Evolutionary conservation across 192 early-diverging fungal species (phyloP), one percentile per base, ranked within the genome.

Genomic region (Helicostylum pulchrum): DNA sequence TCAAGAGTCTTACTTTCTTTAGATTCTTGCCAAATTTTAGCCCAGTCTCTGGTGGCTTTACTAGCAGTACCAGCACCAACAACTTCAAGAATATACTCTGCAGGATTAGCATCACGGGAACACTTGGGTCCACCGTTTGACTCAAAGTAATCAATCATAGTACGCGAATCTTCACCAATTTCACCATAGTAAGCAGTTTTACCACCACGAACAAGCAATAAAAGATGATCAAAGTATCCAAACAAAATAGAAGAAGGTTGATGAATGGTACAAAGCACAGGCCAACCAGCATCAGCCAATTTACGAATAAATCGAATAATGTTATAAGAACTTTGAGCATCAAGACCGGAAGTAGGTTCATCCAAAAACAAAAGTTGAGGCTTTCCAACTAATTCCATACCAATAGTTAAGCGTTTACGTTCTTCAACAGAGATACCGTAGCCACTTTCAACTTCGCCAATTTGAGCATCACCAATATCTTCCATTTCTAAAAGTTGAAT

Each of bases 61-160:
- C 83, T 79, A 52, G 85, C 83, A 47, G 68, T 73, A 56, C 84
- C 80, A 46, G 86, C 86, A 58, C 89, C 89, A 57, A 91, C 88
- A 26, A 85, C 87, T 65, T 94, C 88, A 31, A 94, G 65, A 48
- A 92, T 90, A 70, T 92, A 94, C 70, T 94, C 92, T 53, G 92
- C 92, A 23, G 89, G 89, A 66, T 94, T 92, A 31, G 80, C 90
- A 7, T 68, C 57, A 4, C 79, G 68, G n/a, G 81, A 78, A 71
- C 89, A 92, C 31, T 75, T 77, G 49, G 73, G 77, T 2, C 86
- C 90, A 62, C 92, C 89, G 54, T 90, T 80, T 31, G 63, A 64
- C 62, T 92, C 88, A 80, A 90, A 91, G 74, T 91, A 89, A 15
- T 72, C 53, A 64, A 87, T 81, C 74, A 94, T 72, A 2, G 78